phyloP scores from a whole-genome alignment of 257 asterid genomes.

The Linderniella brevidens region DNA sequence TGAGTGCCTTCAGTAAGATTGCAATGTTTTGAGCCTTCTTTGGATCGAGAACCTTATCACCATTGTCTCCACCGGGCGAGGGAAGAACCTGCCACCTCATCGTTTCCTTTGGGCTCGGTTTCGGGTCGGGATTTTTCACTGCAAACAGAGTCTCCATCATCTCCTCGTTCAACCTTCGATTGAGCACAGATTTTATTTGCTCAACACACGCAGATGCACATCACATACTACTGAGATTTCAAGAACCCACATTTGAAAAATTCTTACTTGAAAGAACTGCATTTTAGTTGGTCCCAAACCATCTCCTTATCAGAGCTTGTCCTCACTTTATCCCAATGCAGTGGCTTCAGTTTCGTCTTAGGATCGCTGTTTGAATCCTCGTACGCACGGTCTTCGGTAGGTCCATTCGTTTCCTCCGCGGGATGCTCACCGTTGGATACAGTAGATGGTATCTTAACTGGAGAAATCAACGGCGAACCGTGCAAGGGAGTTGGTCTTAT shows the following conservation, averaged over 20 bases:
- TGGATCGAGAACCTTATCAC: constrained; percentile 75
- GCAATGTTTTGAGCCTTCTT: constrained; percentile 96
- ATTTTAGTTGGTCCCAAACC: constrained; percentile 97
- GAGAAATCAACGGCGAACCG: constrained; percentile 35
- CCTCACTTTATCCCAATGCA: constrained; percentile 99
- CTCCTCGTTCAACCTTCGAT: constrained; percentile 83
- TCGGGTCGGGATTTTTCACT: constrained; percentile 44
- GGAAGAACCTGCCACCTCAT: constrained; percentile 52
- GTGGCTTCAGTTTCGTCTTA: constrained; percentile 75
- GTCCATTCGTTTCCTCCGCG: constrained; percentile 15
- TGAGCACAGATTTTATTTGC: constrained; percentile 9
- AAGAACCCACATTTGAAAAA: too few species aligned
- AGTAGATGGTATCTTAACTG: constrained; percentile 34
- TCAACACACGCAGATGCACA: not conserved
- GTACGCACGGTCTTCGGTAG: too few species aligned
- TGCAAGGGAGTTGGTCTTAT: constrained; percentile 29
- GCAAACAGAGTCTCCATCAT: constrained; percentile 87
- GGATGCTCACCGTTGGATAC: constrained; percentile 13
- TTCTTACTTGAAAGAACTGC: constrained; percentile 89
- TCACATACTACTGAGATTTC: not conserved
- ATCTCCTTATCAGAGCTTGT: constrained; percentile 89
- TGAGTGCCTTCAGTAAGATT: constrained; percentile 72
- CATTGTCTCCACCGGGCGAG: constrained; percentile 34
- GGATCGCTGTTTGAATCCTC: constrained; percentile 35
- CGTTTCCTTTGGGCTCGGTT: constrained; percentile 41